These are phyloP conservation scores for Tranzscheliella williamsii DNA, from an alignment of 1,284 basidiomycete species.

Conservation along the genomic window DNA sequence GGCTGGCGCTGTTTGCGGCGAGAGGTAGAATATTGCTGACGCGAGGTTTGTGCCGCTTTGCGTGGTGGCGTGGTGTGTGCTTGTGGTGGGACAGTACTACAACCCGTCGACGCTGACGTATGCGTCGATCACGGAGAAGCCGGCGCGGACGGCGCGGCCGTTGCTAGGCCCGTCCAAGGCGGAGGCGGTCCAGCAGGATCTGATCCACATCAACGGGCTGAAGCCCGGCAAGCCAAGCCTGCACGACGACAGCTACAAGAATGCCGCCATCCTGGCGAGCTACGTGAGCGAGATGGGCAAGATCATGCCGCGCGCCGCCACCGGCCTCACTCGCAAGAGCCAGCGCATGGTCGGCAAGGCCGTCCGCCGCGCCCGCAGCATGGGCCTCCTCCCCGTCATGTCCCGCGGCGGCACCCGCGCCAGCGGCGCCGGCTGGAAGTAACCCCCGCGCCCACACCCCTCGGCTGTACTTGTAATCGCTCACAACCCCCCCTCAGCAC, in stretches of 20 bases:
- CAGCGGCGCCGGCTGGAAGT: slow-evolving; percentile 38
- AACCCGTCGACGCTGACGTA: slow-evolving; percentile 40
- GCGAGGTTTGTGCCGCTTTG: too few relatives aligned
- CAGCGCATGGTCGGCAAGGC: slow-evolving; percentile 84
- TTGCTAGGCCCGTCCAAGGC: slow-evolving; percentile 46
- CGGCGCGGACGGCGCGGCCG: slow-evolving; percentile 14
- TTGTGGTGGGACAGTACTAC: slow-evolving; percentile 44
- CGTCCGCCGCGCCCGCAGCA: slow-evolving; percentile 85
- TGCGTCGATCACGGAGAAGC: slow-evolving; percentile 19
- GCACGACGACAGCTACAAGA: slow-evolving; percentile 66
- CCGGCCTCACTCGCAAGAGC: slow-evolving; percentile 76
- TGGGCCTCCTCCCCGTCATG: slow-evolving; percentile 76
- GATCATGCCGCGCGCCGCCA: slow-evolving; percentile 73
- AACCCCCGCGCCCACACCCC: too few relatives aligned
- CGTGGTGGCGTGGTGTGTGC: too few relatives aligned
- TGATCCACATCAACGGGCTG: slow-evolving; percentile 63
- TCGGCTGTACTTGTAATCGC: too few relatives aligned
- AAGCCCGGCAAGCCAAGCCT: slow-evolving; percentile 58
- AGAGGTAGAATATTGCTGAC: neutral
- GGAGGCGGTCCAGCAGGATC: slow-evolving; percentile 64
- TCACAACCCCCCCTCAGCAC: too few relatives aligned
- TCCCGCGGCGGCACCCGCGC: slow-evolving; percentile 36
- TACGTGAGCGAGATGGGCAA: slow-evolving; percentile 84
- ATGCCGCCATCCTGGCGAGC: slow-evolving; percentile 70
- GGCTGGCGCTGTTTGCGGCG: too few relatives aligned